A percentile compares a stretch with the other conserved stretches of the same genome.
Conservation (phyloP, 2,329 filamentous ascomycete species). For the Onygenales sp. region DNA sequence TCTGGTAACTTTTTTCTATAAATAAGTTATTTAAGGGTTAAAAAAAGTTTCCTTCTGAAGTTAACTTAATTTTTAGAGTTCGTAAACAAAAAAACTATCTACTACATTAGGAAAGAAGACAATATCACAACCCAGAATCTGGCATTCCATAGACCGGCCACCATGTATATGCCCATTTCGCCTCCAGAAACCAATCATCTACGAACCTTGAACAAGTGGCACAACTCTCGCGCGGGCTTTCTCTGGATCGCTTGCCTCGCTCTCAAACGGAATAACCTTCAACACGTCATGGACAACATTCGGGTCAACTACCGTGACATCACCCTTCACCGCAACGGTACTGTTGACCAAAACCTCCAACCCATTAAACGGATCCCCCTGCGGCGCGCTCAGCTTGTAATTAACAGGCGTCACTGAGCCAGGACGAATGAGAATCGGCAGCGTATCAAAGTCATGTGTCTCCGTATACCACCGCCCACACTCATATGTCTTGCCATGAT, state of each 20-base stretch:
- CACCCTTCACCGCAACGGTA: conserved; percentile 4
- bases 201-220: neutral
- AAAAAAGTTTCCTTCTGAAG: too few relatives aligned
- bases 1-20: too few relatives aligned
- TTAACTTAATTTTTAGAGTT: too few relatives aligned
- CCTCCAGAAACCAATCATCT: too few relatives aligned
- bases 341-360: conserved; percentile 24
- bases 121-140: too few relatives aligned
- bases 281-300: neutral
- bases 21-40: too few relatives aligned
- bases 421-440: conserved; percentile 47
- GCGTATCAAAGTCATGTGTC: conserved; percentile 42
- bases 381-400: conserved; percentile 17
- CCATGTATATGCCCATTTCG: too few relatives aligned
- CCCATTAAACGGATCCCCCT: conserved; percentile 20
- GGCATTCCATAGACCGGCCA: too few relatives aligned
- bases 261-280: conserved; percentile 18
- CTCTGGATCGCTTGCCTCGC: too few relatives aligned
- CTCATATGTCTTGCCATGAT: conserved; percentile 16
- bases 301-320: conserved; percentile 4
- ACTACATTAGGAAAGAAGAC: too few relatives aligned
- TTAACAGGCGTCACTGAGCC: conserved; percentile 33
- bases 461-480: conserved; percentile 40
- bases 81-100: too few relatives aligned
- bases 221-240: conserved; percentile 12